Percentiles rank a stretch among this genome's conserved stretches.
These are phyloP conservation scores for Daedalea quercina DNA, from an alignment of 768 basidiomycete species.

Conservation along the genomic window DNA sequence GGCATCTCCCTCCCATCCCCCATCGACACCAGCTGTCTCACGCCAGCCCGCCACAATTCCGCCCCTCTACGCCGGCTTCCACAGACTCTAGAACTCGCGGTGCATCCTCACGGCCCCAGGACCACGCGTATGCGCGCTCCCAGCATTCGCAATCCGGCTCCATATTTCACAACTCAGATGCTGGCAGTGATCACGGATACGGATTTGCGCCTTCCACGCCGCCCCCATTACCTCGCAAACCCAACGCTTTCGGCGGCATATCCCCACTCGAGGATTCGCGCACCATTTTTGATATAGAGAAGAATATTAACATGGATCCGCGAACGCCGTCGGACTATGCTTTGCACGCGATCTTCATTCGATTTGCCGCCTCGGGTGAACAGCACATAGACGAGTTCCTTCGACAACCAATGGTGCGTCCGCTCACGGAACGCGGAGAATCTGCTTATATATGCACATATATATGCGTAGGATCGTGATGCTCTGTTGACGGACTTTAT, in stretches of 20 bases:
- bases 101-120: conserved; percentile 40
- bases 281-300: conserved; percentile 52
- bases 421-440: neutral
- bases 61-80: conserved; percentile 58
- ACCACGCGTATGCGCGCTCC: conserved; percentile 60
- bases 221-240: conserved; percentile 76
- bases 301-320: conserved; percentile 61
- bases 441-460: neutral
- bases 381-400: conserved; percentile 73
- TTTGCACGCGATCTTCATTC: conserved; percentile 80
- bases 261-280: conserved; percentile 32
- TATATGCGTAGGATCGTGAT: conserved; percentile 52
- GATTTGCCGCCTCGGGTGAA: conserved; percentile 77
- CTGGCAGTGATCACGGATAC: conserved; percentile 62
- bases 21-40: conserved; percentile 32
- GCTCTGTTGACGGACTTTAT: conserved; percentile 59
- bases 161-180: conserved; percentile 62
- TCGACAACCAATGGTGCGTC: conserved; percentile 56
- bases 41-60: conserved; percentile 45
- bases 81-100: conserved; percentile 33
- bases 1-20: conserved; percentile 32
- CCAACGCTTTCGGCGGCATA: conserved; percentile 46
- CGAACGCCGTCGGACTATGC: conserved; percentile 87
- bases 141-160: conserved; percentile 77
- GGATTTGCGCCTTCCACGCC: conserved; percentile 42